These are phyloP conservation scores for Cetraspora pellucida DNA, from an alignment of 192 early-diverging fungal genomes.

Conservation along the genomic window DNA sequence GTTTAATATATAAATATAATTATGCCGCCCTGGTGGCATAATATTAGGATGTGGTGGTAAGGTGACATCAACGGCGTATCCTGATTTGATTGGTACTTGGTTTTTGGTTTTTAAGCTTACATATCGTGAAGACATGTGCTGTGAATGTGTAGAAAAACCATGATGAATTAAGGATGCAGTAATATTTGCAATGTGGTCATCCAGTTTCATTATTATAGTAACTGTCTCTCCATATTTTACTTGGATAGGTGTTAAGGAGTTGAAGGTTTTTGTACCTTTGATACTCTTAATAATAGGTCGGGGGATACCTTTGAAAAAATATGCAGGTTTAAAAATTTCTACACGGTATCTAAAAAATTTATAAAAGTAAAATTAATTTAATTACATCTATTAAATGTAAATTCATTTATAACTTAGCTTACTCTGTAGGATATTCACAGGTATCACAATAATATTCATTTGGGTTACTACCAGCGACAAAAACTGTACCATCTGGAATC, in stretches of 20 bases:
- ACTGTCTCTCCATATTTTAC: conserved; percentile 37
- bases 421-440: conserved; percentile 53
- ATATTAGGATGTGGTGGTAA: conserved; percentile 55
- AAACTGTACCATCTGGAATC: conserved; percentile 47
- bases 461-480: conserved; percentile 47
- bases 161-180: conserved; percentile 47
- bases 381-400: background rate
- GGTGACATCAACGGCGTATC: conserved; percentile 38
- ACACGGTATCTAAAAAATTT: conserved; percentile 45
- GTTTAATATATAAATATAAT: conserved; percentile 52
- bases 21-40: conserved; percentile 59
- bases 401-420: background rate
- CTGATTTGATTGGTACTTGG: conserved; percentile 4
- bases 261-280: conserved; percentile 1
- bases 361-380: background rate
- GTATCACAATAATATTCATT: conserved; percentile 36
- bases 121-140: conserved; percentile 54
- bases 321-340: conserved; percentile 60
- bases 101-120: conserved; percentile 35
- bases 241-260: background rate
- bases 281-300: conserved; percentile 37
- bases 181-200: conserved; percentile 32
- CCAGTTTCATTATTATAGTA: conserved; percentile 32
- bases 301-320: conserved; percentile 47
- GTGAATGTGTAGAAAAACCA: conserved; percentile 58